Base-by-base conservation (phyloP, 2,329 filamentous ascomycete species). In the Alternaria rosae region DNA sequence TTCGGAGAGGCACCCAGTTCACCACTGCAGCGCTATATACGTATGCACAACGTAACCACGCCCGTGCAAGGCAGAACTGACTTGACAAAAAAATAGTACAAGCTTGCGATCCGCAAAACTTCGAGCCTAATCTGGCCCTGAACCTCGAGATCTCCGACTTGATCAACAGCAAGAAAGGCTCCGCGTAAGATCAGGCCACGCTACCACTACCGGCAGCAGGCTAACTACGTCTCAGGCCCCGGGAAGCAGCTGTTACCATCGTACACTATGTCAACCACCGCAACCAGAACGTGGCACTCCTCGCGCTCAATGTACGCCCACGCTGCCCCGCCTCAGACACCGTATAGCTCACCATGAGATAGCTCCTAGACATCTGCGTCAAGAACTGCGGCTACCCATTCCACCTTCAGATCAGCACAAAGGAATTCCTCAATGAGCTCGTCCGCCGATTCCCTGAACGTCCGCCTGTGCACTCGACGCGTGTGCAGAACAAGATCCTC, bases 331-430 rank as follows among this genome's bases (percentile, higher is more conserved):
- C 66, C 52, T 50, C 42, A 41, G 21, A 23, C 57, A 35, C 21
- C 53, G 12, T 43, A 55, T 62, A 54, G 65, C 73, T 79, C 56
- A 79, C 77, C 54, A 50, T 45, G 3, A 28, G 32, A 60, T 73
- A 90, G 83, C 88, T 99, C 70, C 92, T 99, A 77, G 95, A 99
- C 79, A 98, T 98, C 67, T 98, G 95, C 81, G 95, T 98, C 81
- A 99, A 99, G 85, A 99, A 99, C 83, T 99, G 95, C 86, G 95
- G 95, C 73, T 99, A 99, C 79, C 94, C 95, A 1, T 99, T 99
- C 81, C 95, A 99, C 77, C 89, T 99, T 61, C 95, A 99, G 81
- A 97, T 99, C 78, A 94, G 92, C 80, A 98, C 95, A 70, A 99
- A 99, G 80, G 95, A 99, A 76, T 99, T 99, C 74, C 89, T 99